Base-by-base conservation (phyloP, 1,284 basidiomycete species). In the Apiotrichum sp. region DNA sequence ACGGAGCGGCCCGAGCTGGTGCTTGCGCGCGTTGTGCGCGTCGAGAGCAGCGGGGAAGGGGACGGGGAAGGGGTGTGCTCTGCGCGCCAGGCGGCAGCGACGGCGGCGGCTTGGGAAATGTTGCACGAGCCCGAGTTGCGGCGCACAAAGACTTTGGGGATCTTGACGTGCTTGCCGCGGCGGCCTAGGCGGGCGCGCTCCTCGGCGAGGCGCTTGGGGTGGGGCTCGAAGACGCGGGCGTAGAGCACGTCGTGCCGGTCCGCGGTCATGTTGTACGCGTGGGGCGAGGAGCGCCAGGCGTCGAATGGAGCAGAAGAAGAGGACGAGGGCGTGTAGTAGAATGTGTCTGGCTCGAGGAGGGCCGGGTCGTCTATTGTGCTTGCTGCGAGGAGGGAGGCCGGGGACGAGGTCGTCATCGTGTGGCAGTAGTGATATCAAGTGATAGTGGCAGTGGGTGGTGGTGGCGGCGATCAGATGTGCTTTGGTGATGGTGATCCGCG, bases 211-310 rank as follows among this genome's bases (percentile, higher is more conserved):
- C 9, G 40, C 40, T 11, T 34, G 6, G 47, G 47, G 47, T 48
- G 47, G 14, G 47, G 47, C 47, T 48, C 47, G 33, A 48, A 48
- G 34, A 48, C 47, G 16, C 47, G 47, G 35, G 33, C 47, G 47
- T 48, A 48, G 34, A 22, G 14, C n/a, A 39, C 16, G 7, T 29
- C 22, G 9, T 11, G 16, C 32, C 38, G 14, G 33, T 31, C 13
- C 2, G 9, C 4, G 34, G 33, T 5, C 47, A 38, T 29, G 34
- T n/a, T n/a, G 34, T 38, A 29, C 3, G 4, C 34, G 47, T 38
- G 5, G 16, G 33, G 7, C 14, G 35, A 39, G 4, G 47, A 38
- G 35, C 38, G 46, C 46, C 46, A 47, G 31, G 35, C 11, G 34
- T 13, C 34, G 34, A 47, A 48, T 7, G 16, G 6, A 7, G 16